Conservation (phyloP, 2,329 filamentous ascomycete genomes). For the Grosmannia penicillata region DNA sequence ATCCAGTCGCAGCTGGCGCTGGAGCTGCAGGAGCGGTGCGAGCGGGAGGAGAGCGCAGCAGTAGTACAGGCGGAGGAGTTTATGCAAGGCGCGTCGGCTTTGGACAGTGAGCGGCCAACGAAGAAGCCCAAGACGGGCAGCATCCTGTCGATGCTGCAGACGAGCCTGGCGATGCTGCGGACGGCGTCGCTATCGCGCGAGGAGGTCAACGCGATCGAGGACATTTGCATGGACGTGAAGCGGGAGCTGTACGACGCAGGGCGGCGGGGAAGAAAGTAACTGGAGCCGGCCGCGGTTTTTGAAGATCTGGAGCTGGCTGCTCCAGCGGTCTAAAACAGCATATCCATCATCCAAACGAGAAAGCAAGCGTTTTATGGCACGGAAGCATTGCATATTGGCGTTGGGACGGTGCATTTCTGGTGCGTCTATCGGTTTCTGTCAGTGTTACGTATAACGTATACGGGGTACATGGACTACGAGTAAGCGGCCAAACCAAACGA, state of each 20-base stretch:
- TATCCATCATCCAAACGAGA: too few species aligned
- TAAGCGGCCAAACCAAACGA: too few species aligned
- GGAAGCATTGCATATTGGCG: background rate
- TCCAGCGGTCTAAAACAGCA: too few species aligned
- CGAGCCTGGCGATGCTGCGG: conserved; percentile 44
- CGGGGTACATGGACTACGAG: too few species aligned
- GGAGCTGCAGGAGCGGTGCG: conserved; percentile 10
- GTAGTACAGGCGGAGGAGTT: conserved; percentile 4
- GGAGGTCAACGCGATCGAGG: conserved; percentile 58
- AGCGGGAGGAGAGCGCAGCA: conserved; percentile 4
- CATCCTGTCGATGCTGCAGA: conserved; percentile 39
- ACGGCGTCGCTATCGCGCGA: conserved; percentile 43
- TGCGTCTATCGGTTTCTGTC: too few species aligned
- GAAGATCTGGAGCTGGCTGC: too few species aligned
- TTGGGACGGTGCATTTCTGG: background rate
- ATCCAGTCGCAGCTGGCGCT: conserved; percentile 17
- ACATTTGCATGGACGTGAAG: conserved; percentile 67
- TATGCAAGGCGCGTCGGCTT: conserved; percentile 3
- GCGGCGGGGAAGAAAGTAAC: conserved; percentile 31
- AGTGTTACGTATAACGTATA: too few species aligned
- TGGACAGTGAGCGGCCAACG: background rate
- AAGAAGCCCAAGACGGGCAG: conserved; percentile 23
- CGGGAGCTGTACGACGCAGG: conserved; percentile 59
- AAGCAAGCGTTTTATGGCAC: too few species aligned
- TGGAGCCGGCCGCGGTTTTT: background rate